These are phyloP conservation scores for Bipolaris bicolor DNA, from an alignment of 2,329 filamentous ascomycete species.

Conservation along the genomic window DNA sequence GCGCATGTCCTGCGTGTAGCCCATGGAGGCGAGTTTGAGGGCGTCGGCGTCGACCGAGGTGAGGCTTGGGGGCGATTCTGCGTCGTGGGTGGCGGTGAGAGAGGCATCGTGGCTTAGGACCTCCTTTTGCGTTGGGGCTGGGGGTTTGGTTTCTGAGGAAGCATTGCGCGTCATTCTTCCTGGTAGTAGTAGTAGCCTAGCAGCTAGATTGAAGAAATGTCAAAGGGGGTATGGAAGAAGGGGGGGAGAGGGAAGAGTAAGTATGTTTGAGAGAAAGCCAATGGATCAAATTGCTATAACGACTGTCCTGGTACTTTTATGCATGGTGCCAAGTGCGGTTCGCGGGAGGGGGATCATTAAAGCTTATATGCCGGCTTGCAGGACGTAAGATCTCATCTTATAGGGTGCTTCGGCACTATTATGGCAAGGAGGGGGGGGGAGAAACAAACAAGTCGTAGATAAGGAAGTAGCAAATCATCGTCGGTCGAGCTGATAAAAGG, in stretches of 20 bases:
- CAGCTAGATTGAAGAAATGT: too few relatives aligned
- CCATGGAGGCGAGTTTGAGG: conserved; percentile 56
- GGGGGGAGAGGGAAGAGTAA: too few relatives aligned
- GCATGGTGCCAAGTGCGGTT: not conserved
- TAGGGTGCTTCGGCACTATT: conserved; percentile 4
- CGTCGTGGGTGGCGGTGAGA: conserved; percentile 11
- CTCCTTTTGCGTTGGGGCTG: conserved; percentile 24
- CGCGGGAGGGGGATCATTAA: conserved; percentile 1
- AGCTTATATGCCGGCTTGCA: conserved; percentile 10
- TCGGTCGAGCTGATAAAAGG: not conserved
- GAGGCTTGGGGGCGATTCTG: conserved; percentile 14
- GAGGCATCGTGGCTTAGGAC: conserved; percentile 3
- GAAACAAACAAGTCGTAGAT: not conserved
- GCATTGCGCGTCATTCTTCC: too few relatives aligned
- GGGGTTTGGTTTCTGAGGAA: not conserved
- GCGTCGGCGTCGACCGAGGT: conserved; percentile 47
- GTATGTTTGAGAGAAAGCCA: too few relatives aligned
- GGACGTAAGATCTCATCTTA: not conserved
- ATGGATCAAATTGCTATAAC: not conserved
- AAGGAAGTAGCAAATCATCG: conserved; percentile 1
- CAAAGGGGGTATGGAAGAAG: too few relatives aligned
- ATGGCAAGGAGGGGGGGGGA: not conserved
- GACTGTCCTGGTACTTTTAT: conserved; percentile 11
- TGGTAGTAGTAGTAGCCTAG: too few relatives aligned
- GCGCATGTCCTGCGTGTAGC: conserved; percentile 56